Percentiles rank a stretch among this genome's conserved stretches.
Conservation (phyloP, 2,329 filamentous ascomycete species). For the Nannizziopsis barbatae region DNA sequence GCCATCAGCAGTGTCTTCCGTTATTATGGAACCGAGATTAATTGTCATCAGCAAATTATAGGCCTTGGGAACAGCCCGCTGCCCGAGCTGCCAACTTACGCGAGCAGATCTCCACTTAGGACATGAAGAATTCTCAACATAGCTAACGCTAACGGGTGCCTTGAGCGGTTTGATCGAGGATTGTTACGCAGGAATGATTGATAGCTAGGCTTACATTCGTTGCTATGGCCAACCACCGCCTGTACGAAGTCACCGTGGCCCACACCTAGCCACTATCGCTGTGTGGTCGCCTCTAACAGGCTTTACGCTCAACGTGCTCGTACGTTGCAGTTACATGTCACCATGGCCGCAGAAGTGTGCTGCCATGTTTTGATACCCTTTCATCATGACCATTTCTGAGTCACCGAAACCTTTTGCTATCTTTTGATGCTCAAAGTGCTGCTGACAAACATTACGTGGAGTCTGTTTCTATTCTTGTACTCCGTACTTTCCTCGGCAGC, state of each 20-base stretch:
- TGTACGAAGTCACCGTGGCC: not conserved
- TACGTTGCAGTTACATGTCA: not conserved
- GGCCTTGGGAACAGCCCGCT: too few relatives aligned
- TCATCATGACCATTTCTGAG: not conserved
- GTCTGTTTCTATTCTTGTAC: slow-evolving; percentile 6
- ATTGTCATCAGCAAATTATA: too few relatives aligned
- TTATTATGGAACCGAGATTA: not conserved
- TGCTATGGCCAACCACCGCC: too few relatives aligned
- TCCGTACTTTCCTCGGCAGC: not conserved
- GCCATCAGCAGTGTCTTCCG: not conserved
- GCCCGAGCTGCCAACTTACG: too few relatives aligned
- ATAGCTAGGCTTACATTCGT: too few relatives aligned
- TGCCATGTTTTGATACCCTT: not conserved
- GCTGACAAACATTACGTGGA: not conserved
- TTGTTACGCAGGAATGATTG: too few relatives aligned
- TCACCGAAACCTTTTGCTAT: not conserved
- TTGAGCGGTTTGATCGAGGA: too few relatives aligned
- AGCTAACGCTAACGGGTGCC: too few relatives aligned
- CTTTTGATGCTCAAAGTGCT: not conserved
- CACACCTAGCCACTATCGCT: not conserved
- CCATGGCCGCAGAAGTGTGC: not conserved
- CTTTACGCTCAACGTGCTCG: not conserved
- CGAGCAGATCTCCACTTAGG: too few relatives aligned
- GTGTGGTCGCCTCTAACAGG: not conserved
- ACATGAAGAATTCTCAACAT: too few relatives aligned